These are phyloP conservation scores for Hyphopichia khmerensis DNA, from an alignment of 1,139 yeast genomes.

Conservation along the genomic window DNA sequence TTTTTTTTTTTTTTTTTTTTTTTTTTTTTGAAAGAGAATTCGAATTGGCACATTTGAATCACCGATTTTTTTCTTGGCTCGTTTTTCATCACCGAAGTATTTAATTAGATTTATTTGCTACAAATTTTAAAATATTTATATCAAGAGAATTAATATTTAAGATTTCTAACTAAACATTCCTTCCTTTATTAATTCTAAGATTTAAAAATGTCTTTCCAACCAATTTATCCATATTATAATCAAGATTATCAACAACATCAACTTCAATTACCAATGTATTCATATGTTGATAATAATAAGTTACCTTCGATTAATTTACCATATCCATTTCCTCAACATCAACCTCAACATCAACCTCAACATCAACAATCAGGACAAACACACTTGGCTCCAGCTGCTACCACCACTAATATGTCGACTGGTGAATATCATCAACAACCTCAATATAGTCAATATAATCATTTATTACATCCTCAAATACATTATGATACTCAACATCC, in stretches of 20 bases:
- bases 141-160: background rate
- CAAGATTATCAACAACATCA: background rate
- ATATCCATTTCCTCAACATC: conserved; percentile 2
- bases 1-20: background rate
- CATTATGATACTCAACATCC: background rate
- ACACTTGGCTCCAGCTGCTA: too few relatives aligned
- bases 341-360: background rate
- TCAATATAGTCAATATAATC: background rate
- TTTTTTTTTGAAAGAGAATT: background rate
- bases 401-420: too few relatives aligned
- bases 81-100: background rate
- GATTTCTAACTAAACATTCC: too few relatives aligned
- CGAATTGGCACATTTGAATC: background rate
- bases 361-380: conserved; percentile 2
- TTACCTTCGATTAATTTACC: background rate
- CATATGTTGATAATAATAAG: background rate
- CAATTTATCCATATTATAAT: background rate
- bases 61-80: background rate
- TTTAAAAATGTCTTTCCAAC: background rate
- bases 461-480: background rate
- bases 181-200: background rate
- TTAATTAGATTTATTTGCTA: background rate
- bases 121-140: background rate
- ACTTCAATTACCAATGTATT: background rate
- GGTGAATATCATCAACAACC: conserved; percentile 4